Evolutionary conservation across 306 rosid species (phyloP).

Genomic region (Lathyrus sativus): DNA sequence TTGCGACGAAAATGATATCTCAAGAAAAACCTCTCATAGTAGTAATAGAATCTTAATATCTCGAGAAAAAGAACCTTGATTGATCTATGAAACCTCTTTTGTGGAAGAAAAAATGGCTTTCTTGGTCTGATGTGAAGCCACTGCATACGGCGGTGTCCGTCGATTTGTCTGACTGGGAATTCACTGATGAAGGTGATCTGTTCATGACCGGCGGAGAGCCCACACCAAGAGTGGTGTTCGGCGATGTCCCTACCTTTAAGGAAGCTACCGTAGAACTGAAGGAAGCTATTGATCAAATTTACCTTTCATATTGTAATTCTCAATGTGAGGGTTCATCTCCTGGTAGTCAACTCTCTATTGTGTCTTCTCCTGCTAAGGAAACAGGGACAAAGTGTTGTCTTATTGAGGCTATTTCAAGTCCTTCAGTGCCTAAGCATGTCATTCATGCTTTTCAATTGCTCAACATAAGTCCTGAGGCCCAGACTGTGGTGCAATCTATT

Average conservation of each 20-base stretch:
- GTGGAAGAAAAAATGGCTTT: too few species aligned
- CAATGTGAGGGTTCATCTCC: slow-evolving; percentile 36
- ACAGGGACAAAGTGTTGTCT: slow-evolving; percentile 46
- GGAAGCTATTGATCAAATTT: slow-evolving; percentile 68
- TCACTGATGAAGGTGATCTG: too few species aligned
- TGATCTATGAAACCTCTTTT: too few species aligned
- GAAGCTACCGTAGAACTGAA: slow-evolving; percentile 71
- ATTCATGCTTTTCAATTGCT: slow-evolving; percentile 66
- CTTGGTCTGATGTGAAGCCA: slow-evolving; percentile 33
- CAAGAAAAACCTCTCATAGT: too few species aligned
- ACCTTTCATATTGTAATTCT: slow-evolving; percentile 58
- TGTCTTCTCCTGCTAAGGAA: slow-evolving; percentile 41
- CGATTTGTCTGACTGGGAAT: slow-evolving; percentile 68
- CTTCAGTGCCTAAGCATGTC: slow-evolving; percentile 56
- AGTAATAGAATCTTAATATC: too few species aligned
- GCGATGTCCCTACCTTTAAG: slow-evolving; percentile 51
- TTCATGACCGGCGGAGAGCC: slow-evolving; percentile 49
- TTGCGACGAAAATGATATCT: too few species aligned
- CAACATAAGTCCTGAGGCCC: slow-evolving; percentile 60
- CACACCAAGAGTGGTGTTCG: slow-evolving; percentile 71
- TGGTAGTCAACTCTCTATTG: slow-evolving; percentile 36
- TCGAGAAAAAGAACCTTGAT: too few species aligned
- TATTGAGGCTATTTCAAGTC: slow-evolving; percentile 38
- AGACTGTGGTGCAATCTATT: slow-evolving; percentile 83
- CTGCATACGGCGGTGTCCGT: slow-evolving; percentile 41